Evolutionary conservation across 2,329 filamentous ascomycete species (phyloP).

Genomic region (Cercospora beticola): DNA sequence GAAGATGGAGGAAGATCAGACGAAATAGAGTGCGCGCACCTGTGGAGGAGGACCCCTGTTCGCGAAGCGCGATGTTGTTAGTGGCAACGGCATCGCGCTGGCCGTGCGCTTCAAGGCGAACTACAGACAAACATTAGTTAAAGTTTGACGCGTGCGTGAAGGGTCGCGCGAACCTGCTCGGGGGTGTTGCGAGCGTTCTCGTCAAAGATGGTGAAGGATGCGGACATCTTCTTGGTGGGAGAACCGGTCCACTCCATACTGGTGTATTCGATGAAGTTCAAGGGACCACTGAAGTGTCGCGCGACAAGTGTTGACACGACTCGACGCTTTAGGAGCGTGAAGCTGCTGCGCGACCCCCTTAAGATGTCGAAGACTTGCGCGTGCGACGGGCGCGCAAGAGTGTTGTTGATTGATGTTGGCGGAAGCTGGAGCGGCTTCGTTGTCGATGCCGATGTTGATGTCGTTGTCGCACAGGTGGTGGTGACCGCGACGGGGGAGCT

Average conservation of each 20-base stretch:
- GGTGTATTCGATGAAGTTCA: constrained; percentile 5
- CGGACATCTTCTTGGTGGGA: constrained; percentile 26
- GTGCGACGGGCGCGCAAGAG: background rate
- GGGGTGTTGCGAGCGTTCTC: constrained; percentile 23
- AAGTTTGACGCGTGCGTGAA: constrained; percentile 10
- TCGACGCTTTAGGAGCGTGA: background rate
- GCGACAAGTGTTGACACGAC: background rate
- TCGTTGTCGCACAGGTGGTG: background rate
- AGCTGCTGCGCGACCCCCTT: background rate
- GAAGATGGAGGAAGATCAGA: constrained; percentile 24
- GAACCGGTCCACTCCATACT: constrained; percentile 30
- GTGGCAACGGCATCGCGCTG: constrained; percentile 33
- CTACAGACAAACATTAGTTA: constrained; percentile 21
- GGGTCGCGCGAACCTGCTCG: constrained; percentile 21
- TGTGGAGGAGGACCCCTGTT: constrained; percentile 32
- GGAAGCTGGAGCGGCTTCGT: background rate
- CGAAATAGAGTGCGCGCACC: constrained; percentile 22
- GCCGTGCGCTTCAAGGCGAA: constrained; percentile 28
- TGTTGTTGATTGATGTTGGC: constrained; percentile 9
- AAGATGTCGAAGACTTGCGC: constrained; percentile 14
- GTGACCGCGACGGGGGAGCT: background rate
- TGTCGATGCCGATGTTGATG: constrained; percentile 8
- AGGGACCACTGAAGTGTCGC: background rate
- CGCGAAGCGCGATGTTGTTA: constrained; percentile 41
- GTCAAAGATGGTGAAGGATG: constrained; percentile 28